A percentile compares a stretch with the other conserved stretches of the same genome.
phyloP scores from a whole-genome alignment of 768 basidiomycete genomes.

The Naganishia kalamii region DNA sequence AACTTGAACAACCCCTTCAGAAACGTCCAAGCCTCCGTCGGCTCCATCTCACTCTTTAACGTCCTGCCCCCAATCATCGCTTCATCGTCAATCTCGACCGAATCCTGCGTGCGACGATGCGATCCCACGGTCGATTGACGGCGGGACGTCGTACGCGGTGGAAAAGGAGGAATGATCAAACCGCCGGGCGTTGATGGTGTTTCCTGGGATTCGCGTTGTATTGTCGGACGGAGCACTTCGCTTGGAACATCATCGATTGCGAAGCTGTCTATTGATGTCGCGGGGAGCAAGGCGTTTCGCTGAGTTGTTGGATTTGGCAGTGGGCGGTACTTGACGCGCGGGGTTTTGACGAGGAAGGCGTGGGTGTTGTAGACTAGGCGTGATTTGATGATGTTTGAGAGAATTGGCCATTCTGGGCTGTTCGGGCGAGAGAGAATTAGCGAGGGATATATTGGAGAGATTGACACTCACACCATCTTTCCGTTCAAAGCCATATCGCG shows the following conservation, averaged over 20 bases:
- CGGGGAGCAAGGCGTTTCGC: neutral
- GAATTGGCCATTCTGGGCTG: slow-evolving; percentile 21
- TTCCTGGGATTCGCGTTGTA: neutral
- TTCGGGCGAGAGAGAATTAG: neutral
- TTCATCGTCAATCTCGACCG: slow-evolving; percentile 32
- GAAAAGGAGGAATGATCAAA: slow-evolving; percentile 42
- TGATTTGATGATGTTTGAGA: slow-evolving; percentile 18
- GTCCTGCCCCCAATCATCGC: slow-evolving; percentile 45
- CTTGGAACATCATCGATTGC: neutral
- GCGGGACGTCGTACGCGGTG: slow-evolving; percentile 26
- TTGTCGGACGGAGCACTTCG: neutral
- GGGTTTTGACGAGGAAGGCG: slow-evolving; percentile 5
- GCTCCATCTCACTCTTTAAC: slow-evolving; percentile 35
- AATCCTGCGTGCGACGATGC: neutral
- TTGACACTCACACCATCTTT: neutral
- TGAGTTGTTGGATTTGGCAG: neutral
- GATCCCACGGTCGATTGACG: neutral
- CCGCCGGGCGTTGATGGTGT: slow-evolving; percentile 41
- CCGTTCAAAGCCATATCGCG: slow-evolving; percentile 9
- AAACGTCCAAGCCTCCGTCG: slow-evolving; percentile 36
- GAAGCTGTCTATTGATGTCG: slow-evolving; percentile 14
- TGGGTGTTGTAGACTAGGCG: slow-evolving; percentile 3
- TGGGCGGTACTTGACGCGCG: slow-evolving; percentile 11
- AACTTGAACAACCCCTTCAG: slow-evolving; percentile 32
- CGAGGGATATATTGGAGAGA: neutral